These are phyloP conservation scores for Pleurotus sapidus DNA, from an alignment of 768 basidiomycete species.

Conservation along the genomic window DNA sequence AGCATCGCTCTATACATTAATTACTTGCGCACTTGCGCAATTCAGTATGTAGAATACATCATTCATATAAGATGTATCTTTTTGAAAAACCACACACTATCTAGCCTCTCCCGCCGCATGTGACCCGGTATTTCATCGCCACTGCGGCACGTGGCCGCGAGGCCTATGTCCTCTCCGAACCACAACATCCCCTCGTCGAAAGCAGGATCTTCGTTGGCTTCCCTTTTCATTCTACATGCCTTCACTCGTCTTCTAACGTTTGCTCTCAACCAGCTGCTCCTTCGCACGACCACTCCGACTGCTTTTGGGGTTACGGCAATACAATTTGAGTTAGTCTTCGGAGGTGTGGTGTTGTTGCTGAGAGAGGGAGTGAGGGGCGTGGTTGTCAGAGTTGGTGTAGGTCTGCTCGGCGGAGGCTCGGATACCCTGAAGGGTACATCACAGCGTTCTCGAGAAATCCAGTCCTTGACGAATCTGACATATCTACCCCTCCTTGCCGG, in stretches of 20 bases:
- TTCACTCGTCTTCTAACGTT: slow-evolving; percentile 86
- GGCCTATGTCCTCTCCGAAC: too few species aligned
- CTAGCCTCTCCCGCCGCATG: too few species aligned
- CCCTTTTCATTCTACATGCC: slow-evolving; percentile 84
- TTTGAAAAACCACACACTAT: too few species aligned
- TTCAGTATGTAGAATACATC: too few species aligned
- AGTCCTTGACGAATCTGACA: slow-evolving; percentile 41
- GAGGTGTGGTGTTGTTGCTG: slow-evolving; percentile 87
- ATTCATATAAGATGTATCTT: too few species aligned
- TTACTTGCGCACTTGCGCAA: too few species aligned
- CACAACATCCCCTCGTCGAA: too few species aligned
- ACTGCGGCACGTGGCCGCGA: too few species aligned
- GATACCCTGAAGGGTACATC: not conserved
- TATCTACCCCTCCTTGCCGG: slow-evolving; percentile 71
- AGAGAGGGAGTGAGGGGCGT: slow-evolving; percentile 92
- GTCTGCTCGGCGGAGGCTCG: not conserved
- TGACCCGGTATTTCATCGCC: too few species aligned
- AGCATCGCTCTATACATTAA: too few species aligned
- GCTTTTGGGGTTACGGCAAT: slow-evolving; percentile 90
- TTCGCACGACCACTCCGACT: slow-evolving; percentile 80
- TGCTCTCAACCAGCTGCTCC: slow-evolving; percentile 80
- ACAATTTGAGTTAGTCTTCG: slow-evolving; percentile 89
- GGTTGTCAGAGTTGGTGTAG: slow-evolving; percentile 56
- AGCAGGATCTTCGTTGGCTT: slow-evolving; percentile 16
- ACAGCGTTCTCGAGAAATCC: slow-evolving; percentile 14